A percentile compares a stretch with the other conserved stretches of the same genome.
phyloP scores from a whole-genome alignment of 495 filamentous ascomycete genomes.

The Clohesyomyces aquaticus region DNA sequence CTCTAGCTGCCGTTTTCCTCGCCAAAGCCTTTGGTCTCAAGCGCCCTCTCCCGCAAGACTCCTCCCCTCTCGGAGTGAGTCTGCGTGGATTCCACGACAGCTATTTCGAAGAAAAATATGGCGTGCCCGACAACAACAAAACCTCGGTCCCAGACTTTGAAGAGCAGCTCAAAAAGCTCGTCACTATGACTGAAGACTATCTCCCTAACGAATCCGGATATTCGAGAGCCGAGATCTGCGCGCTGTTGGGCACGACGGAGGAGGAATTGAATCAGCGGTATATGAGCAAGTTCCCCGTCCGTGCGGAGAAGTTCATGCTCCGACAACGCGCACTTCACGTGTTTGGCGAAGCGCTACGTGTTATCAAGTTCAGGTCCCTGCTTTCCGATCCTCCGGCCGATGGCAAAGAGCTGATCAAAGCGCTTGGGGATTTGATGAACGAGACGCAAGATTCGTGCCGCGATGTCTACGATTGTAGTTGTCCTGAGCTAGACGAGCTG shows the following conservation, averaged over 20 bases:
- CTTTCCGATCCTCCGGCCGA: constrained; percentile 54
- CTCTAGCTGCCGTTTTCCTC: constrained; percentile 78
- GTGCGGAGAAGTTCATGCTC: constrained; percentile 85
- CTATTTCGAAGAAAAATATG: constrained; percentile 69
- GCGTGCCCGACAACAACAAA: constrained; percentile 49
- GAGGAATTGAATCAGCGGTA: constrained; percentile 72
- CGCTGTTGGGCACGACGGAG: constrained; percentile 68
- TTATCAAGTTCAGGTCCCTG: constrained; percentile 77
- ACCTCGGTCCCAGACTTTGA: constrained; percentile 52
- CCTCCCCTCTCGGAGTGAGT: constrained; percentile 79
- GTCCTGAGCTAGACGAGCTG: constrained; percentile 84
- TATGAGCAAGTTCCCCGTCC: constrained; percentile 83
- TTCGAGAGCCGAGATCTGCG: constrained; percentile 83
- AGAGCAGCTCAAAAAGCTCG: constrained; percentile 69
- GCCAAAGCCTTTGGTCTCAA: constrained; percentile 64
- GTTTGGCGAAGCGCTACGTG: constrained; percentile 84
- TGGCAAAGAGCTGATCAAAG: constrained; percentile 64
- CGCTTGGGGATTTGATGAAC: constrained; percentile 84
- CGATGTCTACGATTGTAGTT: constrained; percentile 85
- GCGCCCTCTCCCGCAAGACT: constrained; percentile 68
- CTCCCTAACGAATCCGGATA: constrained; percentile 80
- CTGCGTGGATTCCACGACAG: constrained; percentile 84
- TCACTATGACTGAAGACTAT: constrained; percentile 64
- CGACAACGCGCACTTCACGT: constrained; percentile 86
- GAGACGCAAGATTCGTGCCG: constrained; percentile 85